A percentile compares a stretch with the other conserved stretches of the same genome.
Conservation (phyloP, 2,329 filamentous ascomycete species). For the Neoscytalidium dimidiatum region DNA sequence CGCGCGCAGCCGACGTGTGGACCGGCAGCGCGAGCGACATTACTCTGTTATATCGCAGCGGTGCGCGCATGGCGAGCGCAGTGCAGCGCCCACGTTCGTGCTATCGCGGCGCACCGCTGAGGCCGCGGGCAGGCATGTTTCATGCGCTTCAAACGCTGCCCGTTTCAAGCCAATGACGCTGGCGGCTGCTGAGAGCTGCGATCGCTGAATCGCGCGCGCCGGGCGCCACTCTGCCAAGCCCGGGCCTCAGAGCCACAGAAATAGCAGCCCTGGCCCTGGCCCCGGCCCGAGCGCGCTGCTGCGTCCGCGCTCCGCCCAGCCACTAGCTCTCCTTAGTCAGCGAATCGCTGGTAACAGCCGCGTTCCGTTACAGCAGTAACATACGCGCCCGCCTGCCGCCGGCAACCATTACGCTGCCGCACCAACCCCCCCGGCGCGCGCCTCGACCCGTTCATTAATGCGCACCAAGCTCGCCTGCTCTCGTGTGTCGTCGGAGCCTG, state of each 20-base stretch:
- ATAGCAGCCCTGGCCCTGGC: conserved; percentile 10
- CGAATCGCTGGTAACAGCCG: background rate
- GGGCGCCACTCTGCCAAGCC: background rate
- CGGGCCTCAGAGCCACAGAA: conserved; percentile 7
- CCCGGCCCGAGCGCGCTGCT: conserved; percentile 2
- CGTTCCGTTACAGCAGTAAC: background rate
- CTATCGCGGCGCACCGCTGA: conserved; percentile 5
- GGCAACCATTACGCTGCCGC: background rate
- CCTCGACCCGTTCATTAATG: conserved; percentile 15
- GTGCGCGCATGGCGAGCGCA: background rate
- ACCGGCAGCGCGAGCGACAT: background rate
- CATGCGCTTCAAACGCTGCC: conserved; percentile 16
- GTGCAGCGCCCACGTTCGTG: conserved; percentile 6
- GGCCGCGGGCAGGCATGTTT: conserved; percentile 12
- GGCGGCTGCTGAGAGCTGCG: background rate
- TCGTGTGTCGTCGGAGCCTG: conserved; percentile 18
- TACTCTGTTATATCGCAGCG: background rate
- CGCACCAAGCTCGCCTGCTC: conserved; percentile 15
- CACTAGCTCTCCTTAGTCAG: too few species aligned
- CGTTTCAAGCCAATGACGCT: conserved; percentile 15
- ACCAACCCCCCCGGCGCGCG: background rate
- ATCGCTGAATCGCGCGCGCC: conserved; percentile 13
- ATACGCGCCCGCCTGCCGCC: background rate
- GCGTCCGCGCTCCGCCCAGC: background rate
- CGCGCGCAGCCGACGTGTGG: conserved; percentile 1